phyloP scores from a whole-genome alignment of 305 asterid genomes.

The Andrographis paniculata region DNA sequence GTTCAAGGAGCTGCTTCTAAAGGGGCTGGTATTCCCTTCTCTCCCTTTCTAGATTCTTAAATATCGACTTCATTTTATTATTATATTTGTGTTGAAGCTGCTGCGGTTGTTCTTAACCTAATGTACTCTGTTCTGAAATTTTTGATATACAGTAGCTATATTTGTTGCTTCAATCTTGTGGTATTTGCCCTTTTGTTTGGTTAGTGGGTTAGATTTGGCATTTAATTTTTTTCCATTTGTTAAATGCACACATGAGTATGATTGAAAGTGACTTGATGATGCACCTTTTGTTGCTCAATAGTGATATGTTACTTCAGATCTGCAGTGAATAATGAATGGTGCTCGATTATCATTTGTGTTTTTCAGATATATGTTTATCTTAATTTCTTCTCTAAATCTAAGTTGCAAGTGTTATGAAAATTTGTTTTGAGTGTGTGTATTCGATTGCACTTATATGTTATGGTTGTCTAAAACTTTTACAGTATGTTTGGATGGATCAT shows the following conservation, averaged over 20 bases:
- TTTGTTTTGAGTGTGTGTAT: too few species aligned
- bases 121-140: background rate
- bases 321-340: background rate
- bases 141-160: too few species aligned
- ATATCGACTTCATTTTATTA: too few species aligned
- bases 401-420: too few species aligned
- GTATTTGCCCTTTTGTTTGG: conserved; percentile 8
- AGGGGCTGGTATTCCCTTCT: conserved; percentile 45
- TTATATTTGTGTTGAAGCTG: too few species aligned
- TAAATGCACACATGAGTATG: conserved; percentile 8
- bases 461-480: conserved; percentile 22
- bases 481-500: conserved; percentile 93
- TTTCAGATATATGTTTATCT: background rate
- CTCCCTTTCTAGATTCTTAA: background rate
- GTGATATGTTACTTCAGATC: conserved; percentile 16
- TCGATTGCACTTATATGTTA: too few species aligned
- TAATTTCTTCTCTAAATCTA: too few species aligned
- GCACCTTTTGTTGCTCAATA: conserved; percentile 13
- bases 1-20: conserved; percentile 56
- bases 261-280: conserved; percentile 10
- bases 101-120: too few species aligned
- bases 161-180: background rate
- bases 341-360: background rate
- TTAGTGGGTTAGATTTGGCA: conserved; percentile 4
- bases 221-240: conserved; percentile 3